Percentiles rank a stretch among this genome's conserved stretches.
phyloP scores from a whole-genome alignment of 2,329 filamentous ascomycete genomes.

The Chlorencoelia australis region DNA sequence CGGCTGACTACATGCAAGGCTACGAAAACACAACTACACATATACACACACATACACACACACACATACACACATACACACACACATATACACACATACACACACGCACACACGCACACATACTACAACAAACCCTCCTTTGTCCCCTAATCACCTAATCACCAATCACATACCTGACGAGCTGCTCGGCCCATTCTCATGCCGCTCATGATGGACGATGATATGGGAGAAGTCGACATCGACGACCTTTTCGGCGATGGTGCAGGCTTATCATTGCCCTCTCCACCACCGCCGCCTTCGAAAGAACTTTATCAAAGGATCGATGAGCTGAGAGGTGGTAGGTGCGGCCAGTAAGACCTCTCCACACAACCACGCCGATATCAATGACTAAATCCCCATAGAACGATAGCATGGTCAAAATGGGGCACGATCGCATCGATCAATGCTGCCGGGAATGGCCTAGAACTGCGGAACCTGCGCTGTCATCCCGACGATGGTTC shows the following conservation, averaged over 20 bases:
- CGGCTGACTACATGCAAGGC: too few relatives aligned
- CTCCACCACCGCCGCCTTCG: conserved; percentile 39
- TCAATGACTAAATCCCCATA: conserved; percentile 29
- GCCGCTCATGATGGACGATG: conserved; percentile 42
- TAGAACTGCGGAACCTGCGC: conserved; percentile 65
- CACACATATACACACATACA: too few relatives aligned
- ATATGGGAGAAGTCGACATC: conserved; percentile 47
- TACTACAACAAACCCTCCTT: too few relatives aligned
- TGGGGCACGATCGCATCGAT: conserved; percentile 79
- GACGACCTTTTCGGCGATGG: conserved; percentile 69
- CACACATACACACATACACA: too few relatives aligned
- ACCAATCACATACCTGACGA: too few relatives aligned
- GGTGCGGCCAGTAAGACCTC: conserved; percentile 68
- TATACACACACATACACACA: too few relatives aligned
- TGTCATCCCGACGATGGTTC: conserved; percentile 57
- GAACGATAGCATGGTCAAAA: conserved; percentile 80
- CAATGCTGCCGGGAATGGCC: conserved; percentile 54
- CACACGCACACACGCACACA: too few relatives aligned
- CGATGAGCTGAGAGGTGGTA: conserved; percentile 64
- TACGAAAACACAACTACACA: too few relatives aligned
- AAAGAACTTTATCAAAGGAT: conserved; percentile 64
- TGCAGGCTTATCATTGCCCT: conserved; percentile 45
- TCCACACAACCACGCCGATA: not conserved
- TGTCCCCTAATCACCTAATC: too few relatives aligned
- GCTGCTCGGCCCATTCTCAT: too few relatives aligned